Base-by-base conservation (phyloP, 129 eudicot genomes). In the Saussurea involucrata region DNA sequence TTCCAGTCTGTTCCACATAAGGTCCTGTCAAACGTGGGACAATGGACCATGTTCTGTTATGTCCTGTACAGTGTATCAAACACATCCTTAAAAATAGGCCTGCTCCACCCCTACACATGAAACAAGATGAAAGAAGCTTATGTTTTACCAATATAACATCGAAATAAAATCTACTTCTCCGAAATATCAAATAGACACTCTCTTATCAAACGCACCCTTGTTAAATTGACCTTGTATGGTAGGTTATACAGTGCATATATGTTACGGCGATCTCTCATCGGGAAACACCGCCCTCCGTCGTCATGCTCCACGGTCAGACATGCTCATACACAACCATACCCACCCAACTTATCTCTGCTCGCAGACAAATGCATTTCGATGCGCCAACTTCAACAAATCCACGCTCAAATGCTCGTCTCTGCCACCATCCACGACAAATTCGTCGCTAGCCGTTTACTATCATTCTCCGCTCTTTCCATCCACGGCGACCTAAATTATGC, bases 361-460 rank as follows among this genome's bases (percentile, higher is more conserved):
- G 93, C 96, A 11, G 98, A 92, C 86, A 70, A 76, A 78, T 92
- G 98, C 88, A 76, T 69, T 68, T 86, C 98, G 2, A 86, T 88
- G 89, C 86, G 32, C 36, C 93, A 90, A 81, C 76, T 92, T 65
- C 85, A 81, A 69, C 93, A 92, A 85, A 82, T 88, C 77, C 96
- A 90, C 82, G 93, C 96, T 74, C 93, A 86, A 72, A 88, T 92
- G 96, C 68, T 92, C 84, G 71, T 77, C 78, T 83, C 96, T 18
- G 83, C 90, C 81, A 90, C 93, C 49, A 86, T 92, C 27, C 83
- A 78, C 63, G 96, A 92, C 90, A 82, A 77, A 69, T 92, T 81
- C 80, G 96, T 96, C 28, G 96, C 93, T 3, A 88, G 93, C 85
- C 85, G 98, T 7, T 78, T 92, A 75, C 86, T 92, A 29, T 79